phyloP scores from a whole-genome alignment of 2,329 filamentous ascomycete genomes.

The Stagonosporopsis chrysanthemi region DNA sequence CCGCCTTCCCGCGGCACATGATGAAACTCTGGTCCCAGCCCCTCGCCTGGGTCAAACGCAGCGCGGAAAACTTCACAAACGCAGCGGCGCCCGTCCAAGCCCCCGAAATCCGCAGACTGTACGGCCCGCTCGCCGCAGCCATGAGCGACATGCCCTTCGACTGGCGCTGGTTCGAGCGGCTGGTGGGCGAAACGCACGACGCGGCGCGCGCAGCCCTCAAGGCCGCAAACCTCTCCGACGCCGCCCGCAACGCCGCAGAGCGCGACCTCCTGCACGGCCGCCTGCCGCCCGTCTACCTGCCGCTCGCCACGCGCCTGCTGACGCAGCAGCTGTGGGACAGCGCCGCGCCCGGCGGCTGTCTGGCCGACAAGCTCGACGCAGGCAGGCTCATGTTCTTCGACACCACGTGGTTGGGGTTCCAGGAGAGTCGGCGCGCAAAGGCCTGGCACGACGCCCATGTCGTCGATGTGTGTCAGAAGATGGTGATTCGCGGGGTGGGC shows the following conservation, averaged over 20 bases:
- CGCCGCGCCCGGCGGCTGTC: constrained; percentile 48
- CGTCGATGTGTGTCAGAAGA: constrained; percentile 64
- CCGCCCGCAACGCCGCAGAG: constrained; percentile 59
- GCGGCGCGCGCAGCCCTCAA: constrained; percentile 68
- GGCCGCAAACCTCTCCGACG: constrained; percentile 53
- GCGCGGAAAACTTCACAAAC: constrained; percentile 41
- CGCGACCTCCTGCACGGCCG: constrained; percentile 61
- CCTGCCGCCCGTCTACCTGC: constrained; percentile 60
- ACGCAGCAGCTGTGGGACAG: constrained; percentile 49
- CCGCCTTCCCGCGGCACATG: constrained; percentile 47
- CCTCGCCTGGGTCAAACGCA: constrained; percentile 42
- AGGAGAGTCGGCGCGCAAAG: constrained; percentile 64
- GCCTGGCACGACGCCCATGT: constrained; percentile 68
- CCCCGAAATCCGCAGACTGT: constrained; percentile 53
- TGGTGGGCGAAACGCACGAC: constrained; percentile 67
- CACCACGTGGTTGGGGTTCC: constrained; percentile 72
- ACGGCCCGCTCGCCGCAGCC: constrained; percentile 49
- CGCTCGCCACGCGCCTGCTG: constrained; percentile 58
- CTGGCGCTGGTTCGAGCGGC: constrained; percentile 55
- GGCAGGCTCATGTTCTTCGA: constrained; percentile 76
- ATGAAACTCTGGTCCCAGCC: constrained; percentile 48
- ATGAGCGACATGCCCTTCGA: constrained; percentile 54
- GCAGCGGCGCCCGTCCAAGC: constrained; percentile 51
- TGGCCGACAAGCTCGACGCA: constrained; percentile 68
- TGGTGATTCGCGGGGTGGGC: constrained; percentile 46